Evolutionary conservation across 495 filamentous ascomycete species (phyloP), one percentile per base, ranked within the genome.

Genomic region (Glonium stellatum): DNA sequence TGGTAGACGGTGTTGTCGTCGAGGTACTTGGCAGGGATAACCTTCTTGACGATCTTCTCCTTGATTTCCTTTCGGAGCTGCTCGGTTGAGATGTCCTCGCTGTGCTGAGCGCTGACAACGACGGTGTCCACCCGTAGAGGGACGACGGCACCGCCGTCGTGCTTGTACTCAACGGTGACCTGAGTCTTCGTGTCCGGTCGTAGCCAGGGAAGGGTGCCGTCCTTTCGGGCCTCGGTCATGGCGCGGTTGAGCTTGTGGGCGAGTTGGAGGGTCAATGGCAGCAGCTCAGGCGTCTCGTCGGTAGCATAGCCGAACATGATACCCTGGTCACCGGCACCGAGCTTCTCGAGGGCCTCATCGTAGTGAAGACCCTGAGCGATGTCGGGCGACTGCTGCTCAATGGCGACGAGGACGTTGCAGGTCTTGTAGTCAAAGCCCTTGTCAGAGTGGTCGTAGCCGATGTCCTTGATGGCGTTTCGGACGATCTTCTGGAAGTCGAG

Each of bases 381-480:
- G 80, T 98, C 93, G 64, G 92, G 88, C 59, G 92, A 97, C 79
- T 98, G 93, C 78, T 98, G 86, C 85, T 98, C 93, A 77, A 98
- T 97, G 80, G 92, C 93, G 69, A 97, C 92, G 66, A 97, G 81
- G 68, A 98, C 84, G 81, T 97, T 97, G 82, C 88, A 92, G 68
- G 93, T 98, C 86, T 97, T 97, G 88, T 96, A 96, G 80, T 98
- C 93, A 81, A 98, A 98, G 47, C 93, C 93, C 84, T 98, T 98
- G 71, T 84, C 83, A 55, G 92, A 97, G 74, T 84, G 81, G 80
- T 98, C 93, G 74, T 97, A 98, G 65, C 93, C 93, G 71, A 98
- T 98, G 67, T 95, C 93, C 84, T 96, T 90, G 84, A 98, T 92
- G 71, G 92, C 84, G 67, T 81, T 78, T 77, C 93, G 93, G 77